Percentiles rank a stretch among this genome's conserved stretches.
Conservation (phyloP, 495 filamentous ascomycete species). For the Tuber calosporum region DNA sequence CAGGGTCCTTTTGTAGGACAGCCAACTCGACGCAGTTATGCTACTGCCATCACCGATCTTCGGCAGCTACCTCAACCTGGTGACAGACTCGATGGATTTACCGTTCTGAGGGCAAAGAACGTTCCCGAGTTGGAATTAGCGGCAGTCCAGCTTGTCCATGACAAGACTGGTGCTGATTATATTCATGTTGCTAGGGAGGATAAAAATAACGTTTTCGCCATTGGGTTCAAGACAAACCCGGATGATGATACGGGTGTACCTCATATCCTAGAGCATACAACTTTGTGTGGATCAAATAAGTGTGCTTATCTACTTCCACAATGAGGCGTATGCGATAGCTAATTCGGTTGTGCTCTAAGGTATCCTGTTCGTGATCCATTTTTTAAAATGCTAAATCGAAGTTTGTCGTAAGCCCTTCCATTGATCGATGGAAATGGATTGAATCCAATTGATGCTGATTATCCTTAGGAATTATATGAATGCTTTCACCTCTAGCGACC, state of each 20-base stretch:
- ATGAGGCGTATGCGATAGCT: background rate
- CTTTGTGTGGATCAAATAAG: conserved; percentile 94
- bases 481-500: conserved; percentile 89
- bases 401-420: conserved; percentile 54
- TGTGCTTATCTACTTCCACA: conserved; percentile 44
- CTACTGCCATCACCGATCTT: conserved; percentile 59
- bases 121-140: conserved; percentile 90
- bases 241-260: conserved; percentile 93
- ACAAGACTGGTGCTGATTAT: conserved; percentile 91
- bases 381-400: conserved; percentile 98
- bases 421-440: background rate
- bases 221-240: conserved; percentile 97
- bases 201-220: conserved; percentile 97
- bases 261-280: conserved; percentile 95
- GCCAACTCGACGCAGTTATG: conserved; percentile 22
- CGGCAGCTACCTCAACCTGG: conserved; percentile 66
- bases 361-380: conserved; percentile 96
- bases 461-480: conserved; percentile 80
- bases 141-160: conserved; percentile 78
- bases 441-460: background rate
- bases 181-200: conserved; percentile 91
- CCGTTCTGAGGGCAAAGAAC: conserved; percentile 74
- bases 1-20: conserved; percentile 7
- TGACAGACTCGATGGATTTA: conserved; percentile 87
- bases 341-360: conserved; percentile 46